Percentiles rank a stretch among this genome's conserved stretches.
These are phyloP conservation scores for Athelia sp. DNA, from an alignment of 1,284 basidiomycete genomes.

Conservation along the genomic window DNA sequence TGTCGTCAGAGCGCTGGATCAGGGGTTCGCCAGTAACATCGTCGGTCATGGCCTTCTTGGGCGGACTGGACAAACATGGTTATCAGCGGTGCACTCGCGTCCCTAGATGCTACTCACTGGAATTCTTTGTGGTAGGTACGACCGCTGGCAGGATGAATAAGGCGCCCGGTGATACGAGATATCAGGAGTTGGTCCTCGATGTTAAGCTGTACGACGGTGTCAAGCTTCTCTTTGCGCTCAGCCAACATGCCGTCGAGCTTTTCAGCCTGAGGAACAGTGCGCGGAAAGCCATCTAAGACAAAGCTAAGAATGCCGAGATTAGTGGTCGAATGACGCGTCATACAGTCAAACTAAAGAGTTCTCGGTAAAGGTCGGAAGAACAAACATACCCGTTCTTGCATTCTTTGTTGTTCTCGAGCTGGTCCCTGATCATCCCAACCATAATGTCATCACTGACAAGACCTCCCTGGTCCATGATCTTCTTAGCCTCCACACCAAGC, in stretches of 20 bases:
- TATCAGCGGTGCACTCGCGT: not conserved
- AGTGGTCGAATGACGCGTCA: slow-evolving; percentile 1
- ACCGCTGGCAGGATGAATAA: slow-evolving; percentile 88
- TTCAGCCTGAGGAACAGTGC: slow-evolving; percentile 95
- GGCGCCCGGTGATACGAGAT: slow-evolving; percentile 93
- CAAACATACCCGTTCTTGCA: slow-evolving; percentile 89
- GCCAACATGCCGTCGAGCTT: slow-evolving; percentile 93
- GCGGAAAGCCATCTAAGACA: slow-evolving; percentile 97
- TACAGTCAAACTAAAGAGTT: slow-evolving; percentile 3
- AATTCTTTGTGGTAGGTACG: slow-evolving; percentile 95
- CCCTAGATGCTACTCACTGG: slow-evolving; percentile 53
- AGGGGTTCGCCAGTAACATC: slow-evolving; percentile 95
- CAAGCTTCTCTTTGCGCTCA: slow-evolving; percentile 79
- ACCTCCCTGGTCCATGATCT: slow-evolving; percentile 95
- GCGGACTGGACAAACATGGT: slow-evolving; percentile 58
- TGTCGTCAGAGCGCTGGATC: slow-evolving; percentile 90
- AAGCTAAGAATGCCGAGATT: slow-evolving; percentile 51
- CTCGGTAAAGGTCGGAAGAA: slow-evolving; percentile 11
- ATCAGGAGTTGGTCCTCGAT: slow-evolving; percentile 96
- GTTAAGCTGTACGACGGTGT: slow-evolving; percentile 88
- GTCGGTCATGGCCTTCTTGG: slow-evolving; percentile 92
- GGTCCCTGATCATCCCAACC: slow-evolving; percentile 96
- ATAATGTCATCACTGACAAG: slow-evolving; percentile 96
- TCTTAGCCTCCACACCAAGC: slow-evolving; percentile 91
- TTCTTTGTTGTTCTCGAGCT: slow-evolving; percentile 88